phyloP scores from a whole-genome alignment of 2,329 filamentous ascomycete genomes.

The Apiospora hydei region DNA sequence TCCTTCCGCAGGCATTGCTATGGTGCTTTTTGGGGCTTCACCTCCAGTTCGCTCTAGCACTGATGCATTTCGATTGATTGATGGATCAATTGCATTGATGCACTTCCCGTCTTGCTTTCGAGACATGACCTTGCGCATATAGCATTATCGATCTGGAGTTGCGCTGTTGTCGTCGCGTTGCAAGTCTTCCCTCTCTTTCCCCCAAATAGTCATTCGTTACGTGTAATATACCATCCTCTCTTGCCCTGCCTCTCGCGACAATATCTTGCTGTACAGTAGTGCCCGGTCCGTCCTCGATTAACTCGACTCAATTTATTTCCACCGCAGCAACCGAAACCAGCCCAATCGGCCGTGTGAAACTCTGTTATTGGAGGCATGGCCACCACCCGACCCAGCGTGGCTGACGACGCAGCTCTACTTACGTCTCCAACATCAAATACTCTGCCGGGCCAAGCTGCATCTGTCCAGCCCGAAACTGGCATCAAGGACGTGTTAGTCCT shows the following conservation, averaged over 20 bases:
- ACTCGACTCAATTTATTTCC: constrained; percentile 2
- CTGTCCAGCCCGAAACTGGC: background rate
- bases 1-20: background rate
- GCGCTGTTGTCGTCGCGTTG: background rate
- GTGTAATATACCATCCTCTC: constrained; percentile 13
- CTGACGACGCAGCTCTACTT: constrained; percentile 14
- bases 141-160: background rate
- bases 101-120: background rate
- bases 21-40: constrained; percentile 8
- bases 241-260: constrained; percentile 7
- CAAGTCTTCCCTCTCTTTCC: background rate
- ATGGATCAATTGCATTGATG: constrained; percentile 1
- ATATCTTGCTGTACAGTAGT: background rate
- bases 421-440: background rate
- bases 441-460: background rate
- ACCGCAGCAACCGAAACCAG: background rate
- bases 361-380: constrained; percentile 16
- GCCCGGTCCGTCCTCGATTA: background rate
- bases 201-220: constrained; percentile 16
- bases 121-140: constrained; percentile 1
- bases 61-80: background rate
- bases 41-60: background rate
- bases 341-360: constrained; percentile 1
- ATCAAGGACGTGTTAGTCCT: background rate
- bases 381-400: background rate